Evolutionary conservation across 1,284 basidiomycete genomes (phyloP), one percentile per base, ranked within the genome.

Genomic region (Prillingera fragicola): DNA sequence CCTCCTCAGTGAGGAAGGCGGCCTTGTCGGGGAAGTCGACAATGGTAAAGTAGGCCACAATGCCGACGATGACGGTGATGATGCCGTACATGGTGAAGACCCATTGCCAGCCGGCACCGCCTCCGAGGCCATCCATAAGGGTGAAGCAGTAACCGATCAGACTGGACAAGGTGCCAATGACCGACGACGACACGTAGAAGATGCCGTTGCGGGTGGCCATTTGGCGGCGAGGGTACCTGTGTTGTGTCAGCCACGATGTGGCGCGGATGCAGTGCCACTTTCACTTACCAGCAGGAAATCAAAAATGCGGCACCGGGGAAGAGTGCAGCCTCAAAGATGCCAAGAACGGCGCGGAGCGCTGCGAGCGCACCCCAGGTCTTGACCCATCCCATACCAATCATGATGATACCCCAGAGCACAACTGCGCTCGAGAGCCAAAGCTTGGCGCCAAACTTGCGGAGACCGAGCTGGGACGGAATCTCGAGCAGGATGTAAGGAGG

Each of bases 21-120:
- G 64, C 67, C 55, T 70, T 67, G 57, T 74, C 73, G 15, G 74
- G 74, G 64, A 74, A 74, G 56, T 74, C 73, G 50, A 67, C 62
- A 31, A 65, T 55, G 35, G 60, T 34, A 31, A 63, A 4, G 23
- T 29, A 43, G 3, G 28, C 49, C 10, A 18, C 3, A 6, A 27
- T 8, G 6, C 18, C 13, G 8, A 26, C 24, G 17, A 19, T 14
- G 17, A 37, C 28, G 5, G 24, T 26, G 13, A 29, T 21, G 19
- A 39, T 9, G 21, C 28, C 28, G 5, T 17, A 24, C 4, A 39
- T 39, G 21, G 32, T 39, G 13, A 39, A 39, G 27, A 39, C 26
- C 38, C 38, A 39, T 21, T 23, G 14, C 35, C 35, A 37, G 17
- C 35, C 25, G n/a, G n/a, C n/a, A n/a, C n/a, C n/a, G 22, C 15